Base-by-base conservation (phyloP, 2,329 filamentous ascomycete species). In the Fusarium agapanthi region DNA sequence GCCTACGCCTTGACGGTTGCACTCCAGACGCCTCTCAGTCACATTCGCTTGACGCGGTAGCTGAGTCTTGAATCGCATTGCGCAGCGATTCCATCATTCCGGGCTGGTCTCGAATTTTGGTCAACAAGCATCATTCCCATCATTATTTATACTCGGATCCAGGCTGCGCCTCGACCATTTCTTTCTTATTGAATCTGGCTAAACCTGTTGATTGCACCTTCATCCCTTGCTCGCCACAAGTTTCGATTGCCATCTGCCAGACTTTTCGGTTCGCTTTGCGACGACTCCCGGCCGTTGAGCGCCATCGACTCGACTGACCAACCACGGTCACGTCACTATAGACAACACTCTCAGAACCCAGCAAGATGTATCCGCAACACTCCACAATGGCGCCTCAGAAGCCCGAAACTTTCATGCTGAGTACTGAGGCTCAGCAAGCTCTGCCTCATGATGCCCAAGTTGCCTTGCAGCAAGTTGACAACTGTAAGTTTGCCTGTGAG, bases 401-500 rank as follows among this genome's bases (percentile, higher is more conserved):
- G 84, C 96, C 96, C 76, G 96, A 99, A 88, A 98, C 96, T 44
- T 99, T 99, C 82, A 95, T 99, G 92, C 89, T 99, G 82, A 97
- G 95, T 82, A 95, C 93, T 79, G 95, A 98, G 86, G 95, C 96
- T 69, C 95, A 98, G 85, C 95, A 98, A 85, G 95, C 94, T 78
- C 89, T 99, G 75, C 96, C 96, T 62, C 94, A 97, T 77, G 96
- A 98, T 87, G 95, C 95, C 78, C 94, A 98, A 86, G 95, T 98
- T 81, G 96, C 96, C 69, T 88, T 99, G 76, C 95, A 98, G 84
- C 96, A 99, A 85, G 96, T 99, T 76, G 96, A 99, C 84, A 98
- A 98, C 84, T 86, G 95, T 97, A 88, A 85, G 95, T 22, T 16
- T 9, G 11, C 16, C 16, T 22, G 20, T 7, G 20, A 15, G 38